These are phyloP conservation scores for Penicillium turbatum DNA, from an alignment of 495 filamentous ascomycete species.

Conservation along the genomic window DNA sequence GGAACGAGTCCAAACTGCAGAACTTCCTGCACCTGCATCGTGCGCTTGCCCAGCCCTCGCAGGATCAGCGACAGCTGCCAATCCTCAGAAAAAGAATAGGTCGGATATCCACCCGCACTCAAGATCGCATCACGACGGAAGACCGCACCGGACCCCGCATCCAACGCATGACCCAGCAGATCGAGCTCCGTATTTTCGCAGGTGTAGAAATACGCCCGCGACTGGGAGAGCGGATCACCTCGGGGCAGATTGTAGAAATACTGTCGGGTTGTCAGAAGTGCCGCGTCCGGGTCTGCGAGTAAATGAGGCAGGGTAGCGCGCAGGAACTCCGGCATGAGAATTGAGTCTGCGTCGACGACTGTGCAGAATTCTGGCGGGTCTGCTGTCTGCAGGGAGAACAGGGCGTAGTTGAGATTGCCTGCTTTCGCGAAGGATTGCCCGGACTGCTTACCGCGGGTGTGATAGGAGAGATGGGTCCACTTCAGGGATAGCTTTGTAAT, in stretches of 20 bases:
- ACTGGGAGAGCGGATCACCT: constrained; percentile 47
- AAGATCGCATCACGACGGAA: constrained; percentile 42
- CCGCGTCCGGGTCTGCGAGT: constrained; percentile 30
- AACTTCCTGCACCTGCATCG: constrained; percentile 44
- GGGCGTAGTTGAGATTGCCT: constrained; percentile 52
- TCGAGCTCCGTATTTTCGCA: constrained; percentile 33
- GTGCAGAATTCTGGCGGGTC: constrained; percentile 39
- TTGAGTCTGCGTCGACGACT: constrained; percentile 41
- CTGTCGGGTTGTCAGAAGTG: constrained; percentile 34
- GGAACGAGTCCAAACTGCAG: constrained; percentile 52
- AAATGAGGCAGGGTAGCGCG: constrained; percentile 48
- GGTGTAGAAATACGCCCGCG: constrained; percentile 40
- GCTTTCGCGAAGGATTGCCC: constrained; percentile 48
- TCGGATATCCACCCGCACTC: constrained; percentile 47
- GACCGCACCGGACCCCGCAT: constrained; percentile 49
- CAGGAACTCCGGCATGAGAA: constrained; percentile 47
- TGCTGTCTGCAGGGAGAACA: constrained; percentile 36
- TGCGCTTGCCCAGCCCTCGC: constrained; percentile 40
- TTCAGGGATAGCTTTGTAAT: constrained; percentile 21
- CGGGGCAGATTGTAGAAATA: constrained; percentile 50
- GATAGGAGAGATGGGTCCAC: constrained; percentile 45
- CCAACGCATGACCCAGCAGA: constrained; percentile 20
- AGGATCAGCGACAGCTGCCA: constrained; percentile 44
- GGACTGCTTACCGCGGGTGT: constrained; percentile 38
- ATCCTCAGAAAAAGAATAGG: constrained; percentile 49